Conservation (phyloP, 768 basidiomycete species). For the Pulveroboletus sp. region DNA sequence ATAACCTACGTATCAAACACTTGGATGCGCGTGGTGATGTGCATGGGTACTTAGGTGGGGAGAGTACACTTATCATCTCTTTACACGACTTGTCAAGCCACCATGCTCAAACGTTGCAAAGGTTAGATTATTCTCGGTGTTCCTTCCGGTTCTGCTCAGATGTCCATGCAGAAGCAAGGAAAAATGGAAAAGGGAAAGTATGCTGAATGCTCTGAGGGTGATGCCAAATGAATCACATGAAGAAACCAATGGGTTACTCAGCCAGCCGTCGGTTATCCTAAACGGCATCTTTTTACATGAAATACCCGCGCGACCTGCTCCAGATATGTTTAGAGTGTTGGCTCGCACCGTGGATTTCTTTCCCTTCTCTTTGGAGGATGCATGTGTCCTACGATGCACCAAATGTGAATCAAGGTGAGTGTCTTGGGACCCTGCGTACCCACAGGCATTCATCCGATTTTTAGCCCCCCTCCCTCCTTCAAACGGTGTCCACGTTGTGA, state of each 20-base stretch:
- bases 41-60: slow-evolving; percentile 29
- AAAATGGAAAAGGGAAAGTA: slow-evolving; percentile 26
- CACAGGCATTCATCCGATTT: not conserved
- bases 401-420: slow-evolving; percentile 49
- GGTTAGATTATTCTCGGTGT: slow-evolving; percentile 10
- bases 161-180: slow-evolving; percentile 30
- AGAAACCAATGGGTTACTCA: slow-evolving; percentile 2
- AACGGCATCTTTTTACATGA: slow-evolving; percentile 34
- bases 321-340: slow-evolving; percentile 38
- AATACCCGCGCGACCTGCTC: slow-evolving; percentile 28
- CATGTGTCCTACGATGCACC: slow-evolving; percentile 45
- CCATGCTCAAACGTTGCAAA: slow-evolving; percentile 17
- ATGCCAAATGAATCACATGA: not conserved
- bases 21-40: slow-evolving; percentile 6
- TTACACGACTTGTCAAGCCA: slow-evolving; percentile 15
- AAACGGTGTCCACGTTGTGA: slow-evolving; percentile 48
- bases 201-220: slow-evolving; percentile 2
- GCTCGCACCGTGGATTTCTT: slow-evolving; percentile 54
- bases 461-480: slow-evolving; percentile 41
- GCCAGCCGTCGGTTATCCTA: not conserved
- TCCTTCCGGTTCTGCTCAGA: not conserved
- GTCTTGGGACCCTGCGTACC: not conserved
- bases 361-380: slow-evolving; percentile 47
- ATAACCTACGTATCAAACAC: slow-evolving; percentile 45
- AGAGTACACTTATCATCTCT: slow-evolving; percentile 20